phyloP scores from a whole-genome alignment of 805 yeast species.

The Priceomyces fermenticarens region DNA sequence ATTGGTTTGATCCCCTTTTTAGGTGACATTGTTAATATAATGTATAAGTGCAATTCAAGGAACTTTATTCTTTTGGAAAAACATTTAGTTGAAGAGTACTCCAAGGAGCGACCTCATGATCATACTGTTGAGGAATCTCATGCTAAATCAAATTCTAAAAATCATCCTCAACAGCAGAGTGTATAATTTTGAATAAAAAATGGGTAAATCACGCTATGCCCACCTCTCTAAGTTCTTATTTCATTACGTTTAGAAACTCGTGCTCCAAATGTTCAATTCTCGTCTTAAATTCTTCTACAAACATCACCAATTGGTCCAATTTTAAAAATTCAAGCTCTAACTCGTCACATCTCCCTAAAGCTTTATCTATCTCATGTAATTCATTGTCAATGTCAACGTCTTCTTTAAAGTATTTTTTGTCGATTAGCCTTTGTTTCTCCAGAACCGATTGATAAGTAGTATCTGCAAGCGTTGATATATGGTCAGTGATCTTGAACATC shows the following conservation, averaged over 20 bases:
- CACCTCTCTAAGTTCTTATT: too few relatives aligned
- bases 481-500: conserved; percentile 58
- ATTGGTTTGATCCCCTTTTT: conserved; percentile 62
- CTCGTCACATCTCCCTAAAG: conserved; percentile 46
- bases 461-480: conserved; percentile 47
- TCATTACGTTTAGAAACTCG: conserved; percentile 10
- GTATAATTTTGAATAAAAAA: too few relatives aligned
- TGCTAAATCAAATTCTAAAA: background rate
- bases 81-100: conserved; percentile 32
- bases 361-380: conserved; percentile 34
- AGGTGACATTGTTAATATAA: conserved; percentile 68
- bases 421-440: conserved; percentile 28
- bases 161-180: background rate
- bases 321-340: conserved; percentile 52
- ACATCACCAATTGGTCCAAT: conserved; percentile 46
- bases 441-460: conserved; percentile 27
- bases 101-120: conserved; percentile 2
- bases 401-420: conserved; percentile 19
- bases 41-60: conserved; percentile 75
- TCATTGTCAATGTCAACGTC: conserved; percentile 34
- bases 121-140: background rate
- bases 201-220: too few relatives aligned
- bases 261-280: conserved; percentile 35
- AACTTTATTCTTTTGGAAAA: conserved; percentile 54
- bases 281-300: conserved; percentile 39